phyloP scores from a whole-genome alignment of 208 protist genomes.

The Crithidia sp. region DNA sequence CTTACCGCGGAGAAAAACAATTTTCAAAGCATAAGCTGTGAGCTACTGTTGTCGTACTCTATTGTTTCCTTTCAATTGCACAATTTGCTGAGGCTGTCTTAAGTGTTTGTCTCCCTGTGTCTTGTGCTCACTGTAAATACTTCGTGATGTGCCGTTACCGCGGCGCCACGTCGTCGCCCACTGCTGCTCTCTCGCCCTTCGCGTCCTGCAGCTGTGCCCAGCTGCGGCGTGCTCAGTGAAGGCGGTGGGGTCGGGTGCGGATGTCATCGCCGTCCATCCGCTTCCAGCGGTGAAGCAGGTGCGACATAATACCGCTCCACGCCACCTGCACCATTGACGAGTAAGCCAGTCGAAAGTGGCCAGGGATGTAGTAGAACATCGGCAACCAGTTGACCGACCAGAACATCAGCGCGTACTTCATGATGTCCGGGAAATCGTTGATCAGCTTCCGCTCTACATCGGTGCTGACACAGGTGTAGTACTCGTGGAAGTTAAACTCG shows the following conservation, averaged over 20 bases:
- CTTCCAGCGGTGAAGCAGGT: constrained; percentile 63
- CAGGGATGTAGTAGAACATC: constrained; percentile 86
- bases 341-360: constrained; percentile 80
- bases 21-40: too few relatives aligned
- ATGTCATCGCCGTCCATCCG: constrained; percentile 28
- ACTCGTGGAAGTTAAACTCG: constrained; percentile 63
- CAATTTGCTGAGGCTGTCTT: too few relatives aligned
- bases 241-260: constrained; percentile 10
- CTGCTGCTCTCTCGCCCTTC: too few relatives aligned
- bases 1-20: too few relatives aligned
- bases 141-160: too few relatives aligned
- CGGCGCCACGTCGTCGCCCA: too few relatives aligned
- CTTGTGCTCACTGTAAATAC: too few relatives aligned
- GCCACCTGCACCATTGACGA: constrained; percentile 59
- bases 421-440: constrained; percentile 74
- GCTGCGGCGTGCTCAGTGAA: background rate
- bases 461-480: constrained; percentile 45
- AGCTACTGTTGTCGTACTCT: too few relatives aligned
- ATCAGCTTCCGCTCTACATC: constrained; percentile 56
- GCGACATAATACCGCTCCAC: constrained; percentile 83
- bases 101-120: too few relatives aligned
- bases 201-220: background rate
- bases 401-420: constrained; percentile 66
- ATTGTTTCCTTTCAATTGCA: too few relatives aligned
- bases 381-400: constrained; percentile 82